These are phyloP conservation scores for Akanthomyces dipterigenus DNA, from an alignment of 2,329 filamentous ascomycete genomes.

Conservation along the genomic window DNA sequence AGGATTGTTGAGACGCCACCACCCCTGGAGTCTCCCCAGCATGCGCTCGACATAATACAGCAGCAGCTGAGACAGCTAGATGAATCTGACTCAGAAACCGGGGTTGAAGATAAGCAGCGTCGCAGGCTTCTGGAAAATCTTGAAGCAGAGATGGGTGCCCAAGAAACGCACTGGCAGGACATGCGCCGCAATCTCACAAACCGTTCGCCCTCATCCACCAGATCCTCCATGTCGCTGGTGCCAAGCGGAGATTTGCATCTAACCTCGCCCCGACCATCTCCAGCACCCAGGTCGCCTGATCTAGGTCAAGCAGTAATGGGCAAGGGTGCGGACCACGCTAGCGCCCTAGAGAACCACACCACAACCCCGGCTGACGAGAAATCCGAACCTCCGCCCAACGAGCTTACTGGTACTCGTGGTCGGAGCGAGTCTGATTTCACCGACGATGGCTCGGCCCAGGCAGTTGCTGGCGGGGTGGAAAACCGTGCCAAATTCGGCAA, in stretches of 20 bases:
- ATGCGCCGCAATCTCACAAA: conserved; percentile 47
- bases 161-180: conserved; percentile 54
- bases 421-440: conserved; percentile 5
- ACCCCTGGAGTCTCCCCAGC: conserved; percentile 45
- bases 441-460: conserved; percentile 3
- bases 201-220: conserved; percentile 32
- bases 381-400: background rate
- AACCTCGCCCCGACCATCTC: background rate
- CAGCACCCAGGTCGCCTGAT: conserved; percentile 4
- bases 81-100: conserved; percentile 27
- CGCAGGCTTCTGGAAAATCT: conserved; percentile 50
- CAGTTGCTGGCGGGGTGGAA: background rate
- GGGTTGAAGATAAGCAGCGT: conserved; percentile 34
- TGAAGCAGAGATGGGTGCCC: conserved; percentile 54
- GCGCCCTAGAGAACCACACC: conserved; percentile 2
- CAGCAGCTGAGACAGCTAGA: conserved; percentile 46
- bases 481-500: conserved; percentile 7
- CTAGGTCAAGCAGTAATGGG: background rate
- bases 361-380: conserved; percentile 6
- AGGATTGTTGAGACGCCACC: conserved; percentile 44
- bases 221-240: background rate
- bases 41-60: conserved; percentile 44
- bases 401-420: conserved; percentile 4
- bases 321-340: conserved; percentile 4
- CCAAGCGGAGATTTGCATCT: conserved; percentile 12